Base-by-base conservation (phyloP, 371 early-diverging fungal species). In the Zancudomyces culisetae region DNA sequence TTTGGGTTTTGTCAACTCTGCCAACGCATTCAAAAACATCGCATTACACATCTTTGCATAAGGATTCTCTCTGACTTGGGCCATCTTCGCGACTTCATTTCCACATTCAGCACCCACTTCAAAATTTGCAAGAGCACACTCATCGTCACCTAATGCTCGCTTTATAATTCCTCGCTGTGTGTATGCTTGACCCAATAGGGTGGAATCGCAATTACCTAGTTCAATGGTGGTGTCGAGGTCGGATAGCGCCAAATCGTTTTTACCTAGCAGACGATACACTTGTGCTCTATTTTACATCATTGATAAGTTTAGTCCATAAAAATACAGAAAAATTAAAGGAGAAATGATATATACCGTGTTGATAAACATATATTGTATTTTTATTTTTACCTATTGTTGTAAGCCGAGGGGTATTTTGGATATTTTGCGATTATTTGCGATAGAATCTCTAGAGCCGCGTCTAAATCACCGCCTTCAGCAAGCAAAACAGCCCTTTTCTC, bases 11-110 rank as follows among this genome's bases (percentile, higher is more conserved):
- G 50, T 53, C 22, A 66, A 41, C 40, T 60, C 59, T 21, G 64
- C 64, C 70, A 84, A 78, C 46, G 78, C 75, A 52, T 85, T 78
- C 59, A 75, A 66, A 56, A 85, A 74, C 48, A 81, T 76, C 27
- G 78, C 79, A 43, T 79, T 77, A 54, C 85, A 91, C 74, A 91
- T 72, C 54, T 90, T 87, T 2, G 90, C 90, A 68, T 85, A 87
- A 1, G 90, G 92, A 58, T 91, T 91, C 55, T 87, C 85, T 52
- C 73, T 69, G 0, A 87, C 80, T 23, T 78, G 70, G 0, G 79
- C 71, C 22, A 72, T 71, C 53, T 79, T 76, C n/a, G 90, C 90
- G 3, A 89, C 55, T 24, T 82, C 78, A 58, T 85, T 88, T 4
- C 92, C 92, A 50, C 69, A 78, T 53, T 77, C 73, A 1, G 87